Evolutionary conservation across 73 alveolate species (phyloP).

Genomic region (Halteria grandinella): DNA sequence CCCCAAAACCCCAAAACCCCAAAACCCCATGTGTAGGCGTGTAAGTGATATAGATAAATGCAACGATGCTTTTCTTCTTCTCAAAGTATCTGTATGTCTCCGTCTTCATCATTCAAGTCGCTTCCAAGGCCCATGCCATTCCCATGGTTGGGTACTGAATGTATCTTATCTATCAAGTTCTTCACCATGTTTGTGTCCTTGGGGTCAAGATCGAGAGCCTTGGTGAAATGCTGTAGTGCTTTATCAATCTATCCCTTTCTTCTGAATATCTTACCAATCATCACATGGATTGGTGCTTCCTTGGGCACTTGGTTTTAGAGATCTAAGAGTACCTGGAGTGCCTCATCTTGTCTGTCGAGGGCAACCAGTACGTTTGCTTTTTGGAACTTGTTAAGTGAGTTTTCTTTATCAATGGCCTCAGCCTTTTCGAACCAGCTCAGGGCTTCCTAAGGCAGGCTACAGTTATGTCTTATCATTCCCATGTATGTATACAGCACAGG

Average conservation of each 20-base stretch:
- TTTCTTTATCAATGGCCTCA: constrained; percentile 83
- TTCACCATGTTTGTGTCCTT: constrained; percentile 90
- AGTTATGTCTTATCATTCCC: constrained; percentile 91
- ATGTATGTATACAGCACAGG: constrained; percentile 91
- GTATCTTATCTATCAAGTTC: constrained; percentile 86
- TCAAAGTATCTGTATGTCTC: constrained; percentile 50
- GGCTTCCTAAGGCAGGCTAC: constrained; percentile 80
- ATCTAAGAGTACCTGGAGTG: constrained; percentile 80
- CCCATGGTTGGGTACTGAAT: constrained; percentile 59
- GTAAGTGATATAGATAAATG: too few species aligned
- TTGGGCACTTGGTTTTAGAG: constrained; percentile 84
- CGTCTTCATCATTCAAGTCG: constrained; percentile 62
- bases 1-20: too few species aligned
- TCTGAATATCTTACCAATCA: constrained; percentile 91
- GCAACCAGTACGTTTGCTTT: constrained; percentile 84
- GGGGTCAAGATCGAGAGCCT: constrained; percentile 92
- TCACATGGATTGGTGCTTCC: constrained; percentile 94
- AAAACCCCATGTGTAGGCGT: too few species aligned
- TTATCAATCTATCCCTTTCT: constrained; percentile 81
- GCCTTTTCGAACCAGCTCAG: constrained; percentile 83
- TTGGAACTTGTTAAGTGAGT: constrained; percentile 88
- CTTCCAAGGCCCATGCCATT: constrained; percentile 53
- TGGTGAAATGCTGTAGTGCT: constrained; percentile 88
- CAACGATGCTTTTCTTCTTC: not conserved
- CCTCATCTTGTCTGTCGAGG: constrained; percentile 86